Evolutionary conservation across 345 rosid genomes (phyloP), one percentile per base, ranked within the genome.

Genomic region (Boechera divaricarpa): DNA sequence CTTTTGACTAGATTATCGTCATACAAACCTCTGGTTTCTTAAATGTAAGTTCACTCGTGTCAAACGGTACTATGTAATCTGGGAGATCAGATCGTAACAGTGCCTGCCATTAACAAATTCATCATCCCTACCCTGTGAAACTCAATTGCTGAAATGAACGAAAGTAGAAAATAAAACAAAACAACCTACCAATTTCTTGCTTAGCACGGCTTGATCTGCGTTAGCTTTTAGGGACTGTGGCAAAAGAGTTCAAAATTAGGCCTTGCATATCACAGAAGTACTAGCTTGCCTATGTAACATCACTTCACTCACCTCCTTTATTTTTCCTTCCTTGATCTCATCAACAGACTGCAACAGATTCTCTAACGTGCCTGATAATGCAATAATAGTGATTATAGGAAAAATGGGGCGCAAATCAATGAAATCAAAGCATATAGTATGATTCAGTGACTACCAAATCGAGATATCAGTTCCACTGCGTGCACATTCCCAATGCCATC

Each of bases 81-180:
- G 98, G 97, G 71, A 95, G 97, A 85, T 95, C 98, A 63, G 86
- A 82, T 36, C 98, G 85, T 54, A 95, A 82, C 74, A 89, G 63
- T 70, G 97, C 98, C 99, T 95, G 86, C 73, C 69, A 79, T 73
- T 67, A 33, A 13, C 32, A 24, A 6, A 44, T 21, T 59, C 48
- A 62, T n/a, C 70, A 59, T 33, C 42, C 62, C 55, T 64, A 54
- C 45, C 10, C 18, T 33, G 24, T 35, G 49, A 70, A 58, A 48
- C 38, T 39, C 18, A 42, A 70, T 29, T 70, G 18, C 47, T 47
- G 67, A 56, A 48, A 53, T 5, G 3, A 70, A 15, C 33, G 33
- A 59, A 51, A 58, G 16, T 36, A 29, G 3, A 3, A 6, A 10
- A 47, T 0, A 41, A 52, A 24, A n/a, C 3, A 12, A 24, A 2